Percentiles rank a stretch among this genome's conserved stretches.
phyloP scores from a whole-genome alignment of 2,329 filamentous ascomycete genomes.

The Aspergillus sp. region DNA sequence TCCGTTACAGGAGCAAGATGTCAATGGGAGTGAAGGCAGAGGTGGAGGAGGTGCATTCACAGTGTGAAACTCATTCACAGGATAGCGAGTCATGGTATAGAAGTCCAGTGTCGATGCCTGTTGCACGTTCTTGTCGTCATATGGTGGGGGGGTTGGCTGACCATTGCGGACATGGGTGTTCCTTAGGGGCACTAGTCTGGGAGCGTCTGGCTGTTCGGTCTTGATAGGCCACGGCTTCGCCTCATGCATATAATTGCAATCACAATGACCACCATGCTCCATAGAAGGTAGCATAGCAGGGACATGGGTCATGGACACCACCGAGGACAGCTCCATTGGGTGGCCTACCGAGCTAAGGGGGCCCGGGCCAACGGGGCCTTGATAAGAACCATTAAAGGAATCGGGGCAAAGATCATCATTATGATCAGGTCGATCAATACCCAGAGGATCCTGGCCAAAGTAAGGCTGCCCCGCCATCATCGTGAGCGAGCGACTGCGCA shows the following conservation, averaged over 20 bases:
- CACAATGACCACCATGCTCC: neutral
- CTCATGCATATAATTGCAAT: neutral
- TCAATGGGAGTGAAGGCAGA: too few relatives aligned
- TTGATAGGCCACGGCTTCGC: neutral
- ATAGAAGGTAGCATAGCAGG: too few relatives aligned
- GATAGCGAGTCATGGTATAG: neutral
- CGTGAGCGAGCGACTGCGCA: neutral
- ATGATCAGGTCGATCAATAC: too few relatives aligned
- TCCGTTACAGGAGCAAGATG: neutral
- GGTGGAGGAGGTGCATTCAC: neutral
- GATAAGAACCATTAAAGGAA: neutral
- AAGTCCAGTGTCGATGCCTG: neutral
- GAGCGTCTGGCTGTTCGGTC: neutral
- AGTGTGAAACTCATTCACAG: neutral
- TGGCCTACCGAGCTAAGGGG: neutral
- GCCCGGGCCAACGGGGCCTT: neutral
- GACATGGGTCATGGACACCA: neutral
- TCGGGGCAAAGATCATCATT: too few relatives aligned
- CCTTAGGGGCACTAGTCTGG: constrained; percentile 15
- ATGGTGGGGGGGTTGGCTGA: constrained; percentile 38
- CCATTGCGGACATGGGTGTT: constrained; percentile 39
- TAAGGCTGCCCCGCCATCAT: neutral
- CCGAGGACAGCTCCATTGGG: neutral
- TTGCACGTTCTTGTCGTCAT: constrained; percentile 24
- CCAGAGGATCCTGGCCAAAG: too few relatives aligned